Percentiles rank a stretch among this genome's conserved stretches.
These are phyloP conservation scores for Tylopilus orsonianus DNA, from an alignment of 1,284 basidiomycete species.

Conservation along the genomic window DNA sequence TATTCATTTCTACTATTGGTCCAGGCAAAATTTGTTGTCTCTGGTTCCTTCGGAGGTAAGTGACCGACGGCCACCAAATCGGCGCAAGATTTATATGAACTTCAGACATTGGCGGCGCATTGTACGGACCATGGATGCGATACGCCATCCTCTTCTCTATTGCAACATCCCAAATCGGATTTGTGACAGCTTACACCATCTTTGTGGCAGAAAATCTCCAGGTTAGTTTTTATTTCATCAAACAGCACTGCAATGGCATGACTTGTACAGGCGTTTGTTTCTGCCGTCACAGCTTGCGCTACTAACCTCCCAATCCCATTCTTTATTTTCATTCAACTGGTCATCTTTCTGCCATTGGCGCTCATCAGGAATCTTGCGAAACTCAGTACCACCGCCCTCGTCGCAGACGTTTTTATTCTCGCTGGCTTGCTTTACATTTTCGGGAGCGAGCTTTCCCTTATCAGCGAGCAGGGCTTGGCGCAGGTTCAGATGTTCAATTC, in stretches of 20 bases:
- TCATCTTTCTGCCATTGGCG: slow-evolving; percentile 86
- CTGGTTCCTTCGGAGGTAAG: slow-evolving; percentile 90
- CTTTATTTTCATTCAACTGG: slow-evolving; percentile 82
- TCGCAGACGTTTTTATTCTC: slow-evolving; percentile 96
- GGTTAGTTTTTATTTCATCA: slow-evolving; percentile 28
- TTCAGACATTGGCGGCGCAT: slow-evolving; percentile 86
- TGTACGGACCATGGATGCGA: slow-evolving; percentile 95
- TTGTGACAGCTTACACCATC: slow-evolving; percentile 90
- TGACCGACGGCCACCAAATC: background rate
- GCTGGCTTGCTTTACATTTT: slow-evolving; percentile 88
- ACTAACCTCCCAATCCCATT: slow-evolving; percentile 70
- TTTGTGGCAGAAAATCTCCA: slow-evolving; percentile 94
- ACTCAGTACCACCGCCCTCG: slow-evolving; percentile 86
- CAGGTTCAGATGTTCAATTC: slow-evolving; percentile 88
- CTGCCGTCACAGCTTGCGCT: slow-evolving; percentile 81
- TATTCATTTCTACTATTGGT: slow-evolving; percentile 95
- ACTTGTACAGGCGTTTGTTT: slow-evolving; percentile 66
- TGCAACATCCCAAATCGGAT: slow-evolving; percentile 87
- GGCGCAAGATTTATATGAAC: slow-evolving; percentile 5
- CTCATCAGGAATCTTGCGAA: slow-evolving; percentile 91
- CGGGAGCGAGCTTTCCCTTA: slow-evolving; percentile 71
- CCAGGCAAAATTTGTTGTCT: slow-evolving; percentile 85
- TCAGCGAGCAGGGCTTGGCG: slow-evolving; percentile 71
- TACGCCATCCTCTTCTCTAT: slow-evolving; percentile 88
- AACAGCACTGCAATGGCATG: background rate